Conservation (phyloP, 78 protist species). For the Emiliania huxleyi region DNA sequence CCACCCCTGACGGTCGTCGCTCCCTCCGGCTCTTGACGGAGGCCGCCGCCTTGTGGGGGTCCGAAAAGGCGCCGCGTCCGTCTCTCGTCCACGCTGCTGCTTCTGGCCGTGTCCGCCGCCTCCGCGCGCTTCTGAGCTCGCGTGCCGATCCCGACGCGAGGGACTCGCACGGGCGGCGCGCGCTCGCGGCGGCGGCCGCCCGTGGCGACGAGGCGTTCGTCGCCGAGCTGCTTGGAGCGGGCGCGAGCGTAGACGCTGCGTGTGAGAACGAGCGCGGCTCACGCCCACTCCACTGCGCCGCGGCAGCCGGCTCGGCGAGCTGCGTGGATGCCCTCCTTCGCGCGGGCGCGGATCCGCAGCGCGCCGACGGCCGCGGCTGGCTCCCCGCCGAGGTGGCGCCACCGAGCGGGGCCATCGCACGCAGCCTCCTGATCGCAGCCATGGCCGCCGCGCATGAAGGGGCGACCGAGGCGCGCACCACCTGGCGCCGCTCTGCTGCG, state of each 20-base stretch:
- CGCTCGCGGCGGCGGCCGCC: neutral
- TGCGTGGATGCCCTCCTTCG: neutral
- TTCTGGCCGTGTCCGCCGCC: neutral
- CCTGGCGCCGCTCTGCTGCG: neutral
- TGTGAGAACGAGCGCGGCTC: neutral
- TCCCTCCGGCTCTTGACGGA: neutral
- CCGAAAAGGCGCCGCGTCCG: neutral
- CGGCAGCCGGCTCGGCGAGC: neutral
- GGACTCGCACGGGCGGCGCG: neutral
- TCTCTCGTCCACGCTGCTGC: neutral
- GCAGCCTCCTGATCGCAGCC: neutral
- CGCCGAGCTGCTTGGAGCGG: neutral
- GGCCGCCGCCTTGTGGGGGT: neutral
- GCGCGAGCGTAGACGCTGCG: neutral
- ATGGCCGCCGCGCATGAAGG: neutral
- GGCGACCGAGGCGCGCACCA: neutral
- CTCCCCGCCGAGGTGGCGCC: neutral
- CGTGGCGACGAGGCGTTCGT: neutral
- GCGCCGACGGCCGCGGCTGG: neutral
- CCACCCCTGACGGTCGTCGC: neutral
- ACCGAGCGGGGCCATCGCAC: neutral
- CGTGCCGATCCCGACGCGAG: neutral
- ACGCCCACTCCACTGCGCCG: neutral
- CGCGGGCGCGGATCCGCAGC: neutral
- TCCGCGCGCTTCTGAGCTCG: neutral